Base-by-base conservation (phyloP, 164 flowering plant species). In the Chloranthus sessilifolius region DNA sequence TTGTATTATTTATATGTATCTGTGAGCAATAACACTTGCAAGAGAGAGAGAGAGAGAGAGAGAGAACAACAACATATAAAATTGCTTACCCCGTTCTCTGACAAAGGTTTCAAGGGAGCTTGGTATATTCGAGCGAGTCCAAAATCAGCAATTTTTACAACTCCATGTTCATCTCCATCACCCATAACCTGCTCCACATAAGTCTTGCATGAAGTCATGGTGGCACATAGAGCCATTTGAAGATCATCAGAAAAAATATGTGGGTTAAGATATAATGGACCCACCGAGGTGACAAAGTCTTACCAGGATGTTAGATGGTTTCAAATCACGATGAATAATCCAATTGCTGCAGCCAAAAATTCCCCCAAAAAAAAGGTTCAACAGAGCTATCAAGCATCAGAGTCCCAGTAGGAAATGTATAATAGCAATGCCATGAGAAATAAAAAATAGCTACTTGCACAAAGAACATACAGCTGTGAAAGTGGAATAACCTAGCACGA, bases 101-200 rank as follows among this genome's bases (percentile, higher is more conserved):
- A 71, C 36, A 94, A 67, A 29, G 92, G 85, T 70, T 81, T 94
- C 61, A 89, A 50, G 15, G 99, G 99, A 61, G 86, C 95, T 67
- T 84, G 95, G 53, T 89, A 94, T 61, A 94, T 80, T 67, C 99
- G 79, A 28, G 99, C 99, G 43, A 94, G 92, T 47, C 99, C 99
- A 74, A 94, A 94, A 72, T 94, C 99, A 67, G 97, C 99, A 64
- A 94, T 85, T 70, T 94, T 94, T n/a, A 94, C 90, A 45, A 94
- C 80, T 33, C 99, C 97, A 33, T 85, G 99, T 47, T 94, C 99
- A 4, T 94, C 99, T 61, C 90, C 97, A 7, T 94, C 99, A 31
- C 99, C 99, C 90, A 84, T 94, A 46, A 94, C 92, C 96, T 88
- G 77, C 27, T 37, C 20, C 41, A 47, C 3, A 23, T 2, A 43